phyloP scores from a whole-genome alignment of 768 basidiomycete genomes.

The Termitomyces titanicus region DNA sequence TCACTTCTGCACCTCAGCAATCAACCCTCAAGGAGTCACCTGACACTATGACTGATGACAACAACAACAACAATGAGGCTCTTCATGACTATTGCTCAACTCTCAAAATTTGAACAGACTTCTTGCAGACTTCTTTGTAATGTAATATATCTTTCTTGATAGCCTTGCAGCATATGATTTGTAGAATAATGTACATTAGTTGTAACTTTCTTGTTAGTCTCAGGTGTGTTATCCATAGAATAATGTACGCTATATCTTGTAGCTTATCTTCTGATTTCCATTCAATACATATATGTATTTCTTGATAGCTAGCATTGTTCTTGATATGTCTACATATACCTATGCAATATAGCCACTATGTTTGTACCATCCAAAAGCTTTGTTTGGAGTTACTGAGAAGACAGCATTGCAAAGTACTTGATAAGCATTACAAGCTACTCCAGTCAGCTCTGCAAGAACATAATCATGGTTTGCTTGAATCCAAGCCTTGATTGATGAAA shows the following conservation, averaged over 20 bases:
- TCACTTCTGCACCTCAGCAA: neutral
- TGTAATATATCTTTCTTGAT: neutral
- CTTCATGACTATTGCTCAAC: neutral
- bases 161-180: neutral
- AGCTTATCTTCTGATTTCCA: too few relatives aligned
- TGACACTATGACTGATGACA: neutral
- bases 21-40: neutral
- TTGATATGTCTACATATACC: neutral
- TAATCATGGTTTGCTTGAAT: conserved; percentile 2
- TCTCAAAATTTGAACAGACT: neutral
- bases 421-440: neutral
- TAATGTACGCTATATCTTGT: too few relatives aligned
- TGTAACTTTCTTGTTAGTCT: too few relatives aligned
- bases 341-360: conserved; percentile 4
- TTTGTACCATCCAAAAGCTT: neutral
- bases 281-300: neutral
- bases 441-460: conserved; percentile 4
- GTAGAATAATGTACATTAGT: neutral
- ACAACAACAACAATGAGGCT: neutral
- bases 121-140: neutral
- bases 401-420: conserved; percentile 4
- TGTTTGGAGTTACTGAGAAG: neutral
- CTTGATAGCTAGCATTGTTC: neutral
- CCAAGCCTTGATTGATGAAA: conserved; percentile 4
- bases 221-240: too few relatives aligned